Percentiles rank a stretch among this genome's conserved stretches.
phyloP scores from a whole-genome alignment of 164 flowering plant genomes.

The Echeveria elegans region DNA sequence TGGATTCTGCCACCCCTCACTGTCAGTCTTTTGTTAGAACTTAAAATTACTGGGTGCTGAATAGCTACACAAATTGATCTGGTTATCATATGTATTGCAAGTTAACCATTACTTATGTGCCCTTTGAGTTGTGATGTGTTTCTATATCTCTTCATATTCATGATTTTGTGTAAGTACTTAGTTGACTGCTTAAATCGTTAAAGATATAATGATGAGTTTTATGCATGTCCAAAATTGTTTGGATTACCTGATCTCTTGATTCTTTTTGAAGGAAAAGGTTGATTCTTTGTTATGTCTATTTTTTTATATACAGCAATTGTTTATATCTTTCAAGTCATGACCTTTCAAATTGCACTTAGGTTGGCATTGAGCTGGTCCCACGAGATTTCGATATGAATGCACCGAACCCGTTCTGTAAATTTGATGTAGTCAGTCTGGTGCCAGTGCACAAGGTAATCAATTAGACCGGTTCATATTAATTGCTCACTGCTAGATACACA shows the following conservation, averaged over 20 bases:
- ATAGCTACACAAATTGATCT: background rate
- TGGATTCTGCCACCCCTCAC: background rate
- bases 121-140: background rate
- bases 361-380: conserved; percentile 92
- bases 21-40: background rate
- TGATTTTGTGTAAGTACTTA: background rate
- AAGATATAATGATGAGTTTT: background rate
- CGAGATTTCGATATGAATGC: conserved; percentile 94
- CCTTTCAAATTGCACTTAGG: conserved; percentile 26
- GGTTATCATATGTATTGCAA: background rate
- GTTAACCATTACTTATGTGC: background rate
- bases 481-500: background rate
- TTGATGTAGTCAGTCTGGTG: conserved; percentile 71
- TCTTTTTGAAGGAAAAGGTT: no score
- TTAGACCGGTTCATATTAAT: background rate
- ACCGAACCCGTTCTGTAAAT: conserved; percentile 60
- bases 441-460: conserved; percentile 89
- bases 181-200: background rate
- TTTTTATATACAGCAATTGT: background rate
- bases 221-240: background rate
- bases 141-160: background rate
- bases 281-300: background rate
- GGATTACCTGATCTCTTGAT: background rate
- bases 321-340: background rate
- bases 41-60: background rate